These are phyloP conservation scores for Tolypocladium amazonense DNA, from an alignment of 2,329 filamentous ascomycete species.

Conservation along the genomic window DNA sequence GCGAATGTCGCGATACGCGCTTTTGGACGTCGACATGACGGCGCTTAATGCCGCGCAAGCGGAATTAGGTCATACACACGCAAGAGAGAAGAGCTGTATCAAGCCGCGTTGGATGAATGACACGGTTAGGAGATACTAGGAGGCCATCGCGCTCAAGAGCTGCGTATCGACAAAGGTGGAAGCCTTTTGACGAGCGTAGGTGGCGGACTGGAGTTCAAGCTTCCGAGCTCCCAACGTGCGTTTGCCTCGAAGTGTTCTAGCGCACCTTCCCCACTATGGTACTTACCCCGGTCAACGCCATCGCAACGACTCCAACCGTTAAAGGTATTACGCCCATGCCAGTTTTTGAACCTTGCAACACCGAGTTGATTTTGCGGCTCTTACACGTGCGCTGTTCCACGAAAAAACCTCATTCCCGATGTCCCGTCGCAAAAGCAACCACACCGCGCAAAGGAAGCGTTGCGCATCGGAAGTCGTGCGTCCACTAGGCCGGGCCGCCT, in stretches of 20 bases:
- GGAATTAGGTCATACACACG: neutral
- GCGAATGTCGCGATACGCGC: slow-evolving; percentile 1
- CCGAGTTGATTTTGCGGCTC: too few species aligned
- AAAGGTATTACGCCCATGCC: too few species aligned
- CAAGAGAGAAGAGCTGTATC: neutral
- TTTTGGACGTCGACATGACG: neutral
- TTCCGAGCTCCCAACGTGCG: neutral
- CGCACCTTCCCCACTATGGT: neutral
- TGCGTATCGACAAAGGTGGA: neutral
- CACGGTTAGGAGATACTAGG: neutral
- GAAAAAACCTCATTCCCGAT: too few species aligned
- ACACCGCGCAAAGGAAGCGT: too few species aligned
- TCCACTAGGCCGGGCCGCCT: too few species aligned
- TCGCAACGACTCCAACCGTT: neutral
- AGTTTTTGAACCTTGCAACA: too few species aligned
- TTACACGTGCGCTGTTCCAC: too few species aligned
- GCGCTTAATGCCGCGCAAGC: neutral
- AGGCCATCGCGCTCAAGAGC: neutral
- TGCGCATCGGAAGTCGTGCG: too few species aligned
- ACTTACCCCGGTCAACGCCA: neutral
- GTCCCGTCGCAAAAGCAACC: too few species aligned
- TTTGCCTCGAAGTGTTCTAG: neutral
- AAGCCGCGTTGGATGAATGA: neutral
- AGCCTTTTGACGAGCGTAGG: neutral
- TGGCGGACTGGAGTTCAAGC: neutral